Base-by-base conservation (phyloP, 345 rosid species). In the Syzygium grande region DNA sequence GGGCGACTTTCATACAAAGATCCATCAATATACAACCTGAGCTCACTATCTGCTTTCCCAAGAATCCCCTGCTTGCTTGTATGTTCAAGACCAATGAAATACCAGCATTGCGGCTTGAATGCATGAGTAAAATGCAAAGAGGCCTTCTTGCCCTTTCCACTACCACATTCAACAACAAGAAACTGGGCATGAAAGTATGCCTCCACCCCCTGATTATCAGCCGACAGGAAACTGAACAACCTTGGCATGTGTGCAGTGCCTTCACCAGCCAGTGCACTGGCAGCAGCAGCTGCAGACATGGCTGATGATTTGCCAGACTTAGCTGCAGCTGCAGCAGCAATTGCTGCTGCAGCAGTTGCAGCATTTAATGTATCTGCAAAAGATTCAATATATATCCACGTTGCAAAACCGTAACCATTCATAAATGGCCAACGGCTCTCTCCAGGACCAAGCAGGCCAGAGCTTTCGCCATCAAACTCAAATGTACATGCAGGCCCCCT, bases 261-360 rank as follows among this genome's bases (percentile, higher is more conserved):
- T 94, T 98, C 99, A 79, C 99, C 99, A 89, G 99, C 99, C 78
- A 98, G 98, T 38, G 99, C 98, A 95, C 98, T 96, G 55, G 99
- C 99, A 89, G 99, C 99, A 79, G 99, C 99, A 89, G 99, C 99
- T 91, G 99, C 99, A 56, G 99, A 98, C 99, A 98, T 96, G 51
- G 99, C 98, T 85, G 99, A 98, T 90, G 99, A 94, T 94, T 98
- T 97, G 86, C 99, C 99, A 30, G 98, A 96, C 93, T 93, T 98
- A 87, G 99, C 98, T 21, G 99, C 99, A 19, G 99, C 99, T 6
- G 99, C 98, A 84, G 99, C 99, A 68, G 98, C 98, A 90, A 97
- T 98, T 56, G 99, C 99, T 54, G 99, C 99, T 11, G 99, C 99
- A 41, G 97, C 98, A 88, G 99, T 94, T 84, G 99, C 99, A 79